Evolutionary conservation across 768 basidiomycete species (phyloP).

Genomic region (Pleurotus cornucopiae): DNA sequence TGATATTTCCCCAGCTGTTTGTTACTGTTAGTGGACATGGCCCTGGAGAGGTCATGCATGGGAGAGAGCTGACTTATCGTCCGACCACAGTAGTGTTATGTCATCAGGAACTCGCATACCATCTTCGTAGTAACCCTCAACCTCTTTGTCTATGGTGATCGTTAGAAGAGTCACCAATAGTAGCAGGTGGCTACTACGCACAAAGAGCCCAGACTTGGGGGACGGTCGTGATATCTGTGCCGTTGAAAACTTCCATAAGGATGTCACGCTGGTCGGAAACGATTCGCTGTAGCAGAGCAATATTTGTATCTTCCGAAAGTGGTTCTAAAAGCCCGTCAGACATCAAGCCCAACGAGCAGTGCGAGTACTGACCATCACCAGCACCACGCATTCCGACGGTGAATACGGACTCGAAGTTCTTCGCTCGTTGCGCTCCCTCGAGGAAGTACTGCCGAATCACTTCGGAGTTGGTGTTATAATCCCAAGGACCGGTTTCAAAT

Average conservation of each 20-base stretch:
- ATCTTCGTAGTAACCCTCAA: conserved; percentile 62
- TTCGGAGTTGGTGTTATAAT: conserved; percentile 51
- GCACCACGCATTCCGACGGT: conserved; percentile 70
- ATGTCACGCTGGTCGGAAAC: conserved; percentile 61
- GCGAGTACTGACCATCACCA: conserved; percentile 38
- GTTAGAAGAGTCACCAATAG: neutral
- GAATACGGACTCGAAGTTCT: conserved; percentile 56
- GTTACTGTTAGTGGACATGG: conserved; percentile 14
- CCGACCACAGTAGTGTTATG: conserved; percentile 64
- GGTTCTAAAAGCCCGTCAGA: conserved; percentile 32
- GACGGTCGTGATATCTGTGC: conserved; percentile 40
- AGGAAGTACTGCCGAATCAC: conserved; percentile 61
- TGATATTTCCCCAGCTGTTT: conserved; percentile 60
- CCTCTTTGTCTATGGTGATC: conserved; percentile 43
- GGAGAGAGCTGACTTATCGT: conserved; percentile 52
- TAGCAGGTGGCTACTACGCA: conserved; percentile 20
- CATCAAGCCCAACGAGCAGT: neutral
- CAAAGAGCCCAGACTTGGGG: conserved; percentile 68
- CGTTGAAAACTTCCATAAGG: conserved; percentile 45
- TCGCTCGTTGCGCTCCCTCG: conserved; percentile 53
- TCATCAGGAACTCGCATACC: conserved; percentile 62
- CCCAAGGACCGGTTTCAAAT: conserved; percentile 57
- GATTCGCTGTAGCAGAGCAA: conserved; percentile 49
- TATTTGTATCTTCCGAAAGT: conserved; percentile 44
- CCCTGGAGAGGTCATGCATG: neutral